Conservation (phyloP, 306 rosid genomes). For the Trichosanthes truncata region DNA sequence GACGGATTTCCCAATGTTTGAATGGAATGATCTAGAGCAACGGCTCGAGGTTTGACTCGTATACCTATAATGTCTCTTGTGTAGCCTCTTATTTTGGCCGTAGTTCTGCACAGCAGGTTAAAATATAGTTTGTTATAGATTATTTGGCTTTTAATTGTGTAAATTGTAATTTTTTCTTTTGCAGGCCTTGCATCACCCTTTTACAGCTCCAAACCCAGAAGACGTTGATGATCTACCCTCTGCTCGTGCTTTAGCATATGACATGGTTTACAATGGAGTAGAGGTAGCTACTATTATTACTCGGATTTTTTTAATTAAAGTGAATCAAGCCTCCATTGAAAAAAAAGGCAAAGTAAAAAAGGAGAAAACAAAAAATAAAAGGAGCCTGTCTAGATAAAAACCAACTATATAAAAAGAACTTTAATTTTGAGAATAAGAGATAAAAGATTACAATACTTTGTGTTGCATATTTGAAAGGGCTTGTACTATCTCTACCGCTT, state of each 20-base stretch:
- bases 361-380: neutral
- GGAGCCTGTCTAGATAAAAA: neutral
- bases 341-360: neutral
- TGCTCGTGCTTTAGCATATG: slow-evolving; percentile 96
- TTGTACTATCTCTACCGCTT: neutral
- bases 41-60: slow-evolving; percentile 69
- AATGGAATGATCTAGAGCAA: slow-evolving; percentile 89
- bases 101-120: neutral
- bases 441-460: neutral
- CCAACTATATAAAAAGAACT: neutral
- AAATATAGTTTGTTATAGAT: neutral
- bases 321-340: neutral
- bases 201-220: slow-evolving; percentile 96
- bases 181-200: slow-evolving; percentile 96
- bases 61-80: neutral
- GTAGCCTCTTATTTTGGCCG: neutral
- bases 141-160: neutral
- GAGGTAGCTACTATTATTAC: slow-evolving; percentile 42
- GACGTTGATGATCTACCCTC: slow-evolving; percentile 76
- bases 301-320: neutral
- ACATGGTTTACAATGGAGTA: slow-evolving; percentile 95
- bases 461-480: neutral
- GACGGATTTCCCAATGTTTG: slow-evolving; percentile 95
- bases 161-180: neutral
- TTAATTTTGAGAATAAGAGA: neutral